A percentile compares a stretch with the other conserved stretches of the same genome.
Evolutionary conservation across 2,329 filamentous ascomycete species (phyloP).

Genomic region (Neoascochyta sp.): DNA sequence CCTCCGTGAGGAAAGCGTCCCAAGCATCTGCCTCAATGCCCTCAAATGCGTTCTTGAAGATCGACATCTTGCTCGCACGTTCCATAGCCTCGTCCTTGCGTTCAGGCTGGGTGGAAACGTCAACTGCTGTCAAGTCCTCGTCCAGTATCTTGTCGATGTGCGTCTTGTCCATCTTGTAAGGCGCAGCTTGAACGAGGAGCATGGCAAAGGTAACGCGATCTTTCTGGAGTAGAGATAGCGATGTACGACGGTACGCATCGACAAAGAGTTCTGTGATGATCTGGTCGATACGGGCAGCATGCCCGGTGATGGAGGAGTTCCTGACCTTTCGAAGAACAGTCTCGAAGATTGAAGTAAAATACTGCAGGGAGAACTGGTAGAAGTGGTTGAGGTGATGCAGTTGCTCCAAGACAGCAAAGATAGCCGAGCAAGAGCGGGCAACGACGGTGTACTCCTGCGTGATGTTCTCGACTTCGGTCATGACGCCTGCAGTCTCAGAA

Average conservation of each 20-base stretch:
- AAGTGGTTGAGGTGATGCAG: constrained; percentile 98
- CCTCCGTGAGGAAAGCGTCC: constrained; percentile 79
- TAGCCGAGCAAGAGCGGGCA: constrained; percentile 90
- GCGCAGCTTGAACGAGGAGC: constrained; percentile 91
- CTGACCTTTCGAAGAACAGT: constrained; percentile 80
- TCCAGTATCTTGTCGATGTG: constrained; percentile 86
- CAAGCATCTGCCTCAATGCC: constrained; percentile 62
- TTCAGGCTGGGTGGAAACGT: constrained; percentile 67
- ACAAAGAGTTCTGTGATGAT: constrained; percentile 91
- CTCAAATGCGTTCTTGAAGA: constrained; percentile 70
- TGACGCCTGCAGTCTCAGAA: constrained; percentile 92
- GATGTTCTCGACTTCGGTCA: constrained; percentile 95
- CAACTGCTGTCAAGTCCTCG: constrained; percentile 67
- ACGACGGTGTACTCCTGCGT: constrained; percentile 92
- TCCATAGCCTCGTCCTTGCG: constrained; percentile 65
- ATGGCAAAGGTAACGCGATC: constrained; percentile 93
- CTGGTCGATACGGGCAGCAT: constrained; percentile 76
- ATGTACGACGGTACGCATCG: constrained; percentile 89
- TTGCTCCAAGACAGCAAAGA: constrained; percentile 95
- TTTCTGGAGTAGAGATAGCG: constrained; percentile 84
- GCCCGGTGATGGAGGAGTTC: constrained; percentile 67
- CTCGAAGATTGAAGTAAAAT: constrained; percentile 97
- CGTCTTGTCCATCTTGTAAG: constrained; percentile 88
- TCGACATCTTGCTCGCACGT: constrained; percentile 63
- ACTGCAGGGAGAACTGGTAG: constrained; percentile 98